A percentile compares a stretch with the other conserved stretches of the same genome.
Evolutionary conservation across 2,329 filamentous ascomycete genomes (phyloP).

Genomic region (Pseudogymnoascus sp.): DNA sequence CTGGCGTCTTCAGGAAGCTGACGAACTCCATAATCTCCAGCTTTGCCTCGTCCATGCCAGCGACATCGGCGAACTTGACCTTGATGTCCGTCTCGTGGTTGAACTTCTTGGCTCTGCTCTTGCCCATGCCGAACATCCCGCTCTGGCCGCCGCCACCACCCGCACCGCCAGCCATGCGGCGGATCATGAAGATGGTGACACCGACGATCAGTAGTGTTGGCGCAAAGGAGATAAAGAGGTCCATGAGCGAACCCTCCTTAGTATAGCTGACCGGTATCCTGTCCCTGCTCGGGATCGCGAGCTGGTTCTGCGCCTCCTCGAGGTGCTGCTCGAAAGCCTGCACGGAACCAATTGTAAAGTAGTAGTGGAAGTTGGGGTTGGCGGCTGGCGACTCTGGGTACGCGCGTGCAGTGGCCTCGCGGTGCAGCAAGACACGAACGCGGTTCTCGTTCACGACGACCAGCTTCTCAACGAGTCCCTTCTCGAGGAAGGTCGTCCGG

Average conservation of each 20-base stretch:
- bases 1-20: constrained; percentile 88
- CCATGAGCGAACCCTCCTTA: constrained; percentile 62
- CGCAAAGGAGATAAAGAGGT: constrained; percentile 67
- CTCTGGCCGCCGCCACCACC: constrained; percentile 51
- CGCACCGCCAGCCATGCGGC: constrained; percentile 58
- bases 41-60: constrained; percentile 97
- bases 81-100: constrained; percentile 95
- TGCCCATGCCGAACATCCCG: constrained; percentile 91
- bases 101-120: constrained; percentile 93
- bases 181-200: constrained; percentile 69
- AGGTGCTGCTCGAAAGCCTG: constrained; percentile 86
- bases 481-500: constrained; percentile 85
- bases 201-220: constrained; percentile 83
- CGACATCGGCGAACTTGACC: constrained; percentile 94
- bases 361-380: constrained; percentile 64
- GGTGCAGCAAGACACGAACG: constrained; percentile 74
- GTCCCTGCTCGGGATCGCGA: constrained; percentile 78
- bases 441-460: constrained; percentile 67
- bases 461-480: constrained; percentile 89
- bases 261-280: constrained; percentile 88
- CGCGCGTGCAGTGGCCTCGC: constrained; percentile 60
- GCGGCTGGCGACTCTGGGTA: constrained; percentile 68
- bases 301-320: constrained; percentile 78
- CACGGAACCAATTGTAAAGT: constrained; percentile 90
- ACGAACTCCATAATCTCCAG: constrained; percentile 99